Conservation (phyloP, 1,284 basidiomycete genomes). For the Clitocybe nebularis region DNA sequence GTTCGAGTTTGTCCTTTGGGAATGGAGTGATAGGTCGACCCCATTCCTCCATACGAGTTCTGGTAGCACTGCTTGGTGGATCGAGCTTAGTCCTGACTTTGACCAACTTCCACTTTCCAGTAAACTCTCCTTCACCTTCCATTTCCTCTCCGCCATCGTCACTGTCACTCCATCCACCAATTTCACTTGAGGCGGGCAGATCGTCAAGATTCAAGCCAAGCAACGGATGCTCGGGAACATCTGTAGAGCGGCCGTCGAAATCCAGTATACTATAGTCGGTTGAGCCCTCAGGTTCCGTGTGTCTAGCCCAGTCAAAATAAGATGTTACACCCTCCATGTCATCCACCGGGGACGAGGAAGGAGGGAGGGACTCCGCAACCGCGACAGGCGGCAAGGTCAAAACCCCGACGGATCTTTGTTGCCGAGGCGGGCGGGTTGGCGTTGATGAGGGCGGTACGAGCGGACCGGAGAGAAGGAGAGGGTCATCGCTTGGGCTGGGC, state of each 20-base stretch:
- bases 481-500: conserved; percentile 70
- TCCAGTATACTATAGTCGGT: conserved; percentile 26
- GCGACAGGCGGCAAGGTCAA: conserved; percentile 6
- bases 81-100: conserved; percentile 60
- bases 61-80: conserved; percentile 56
- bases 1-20: conserved; percentile 26
- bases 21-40: conserved; percentile 67
- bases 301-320: conserved; percentile 21
- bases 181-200: conserved; percentile 15
- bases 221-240: conserved; percentile 21
- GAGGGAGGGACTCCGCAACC: conserved; percentile 19
- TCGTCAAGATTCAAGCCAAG: conserved; percentile 21
- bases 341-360: conserved; percentile 23
- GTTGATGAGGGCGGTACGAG: conserved; percentile 21
- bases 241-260: conserved; percentile 20
- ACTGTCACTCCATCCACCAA: conserved; percentile 27
- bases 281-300: conserved; percentile 14
- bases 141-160: conserved; percentile 21
- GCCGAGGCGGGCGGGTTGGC: conserved; percentile 15
- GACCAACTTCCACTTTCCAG: conserved; percentile 54
- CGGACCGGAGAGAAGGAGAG: conserved; percentile 54
- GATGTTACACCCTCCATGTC: conserved; percentile 11
- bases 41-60: conserved; percentile 52
- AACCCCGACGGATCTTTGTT: conserved; percentile 6
- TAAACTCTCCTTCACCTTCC: conserved; percentile 53